Percentiles rank a stretch among this genome's conserved stretches.
Evolutionary conservation across 1,284 basidiomycete genomes (phyloP).

Genomic region (Malassezia arunalokei): DNA sequence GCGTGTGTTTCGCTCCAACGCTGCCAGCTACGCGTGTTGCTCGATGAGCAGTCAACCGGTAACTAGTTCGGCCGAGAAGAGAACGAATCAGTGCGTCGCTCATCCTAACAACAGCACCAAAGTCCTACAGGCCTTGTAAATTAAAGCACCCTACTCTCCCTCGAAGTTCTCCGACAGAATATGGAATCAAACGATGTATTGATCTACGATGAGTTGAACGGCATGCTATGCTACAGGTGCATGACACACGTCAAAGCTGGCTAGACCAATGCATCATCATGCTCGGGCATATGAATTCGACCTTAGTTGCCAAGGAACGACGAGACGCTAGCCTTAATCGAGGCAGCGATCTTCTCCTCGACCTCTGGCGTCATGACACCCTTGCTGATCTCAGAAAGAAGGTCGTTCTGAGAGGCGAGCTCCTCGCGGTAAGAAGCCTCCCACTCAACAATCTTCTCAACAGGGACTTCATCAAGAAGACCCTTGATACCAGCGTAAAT

Average conservation of each 20-base stretch:
- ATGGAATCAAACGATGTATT: no score
- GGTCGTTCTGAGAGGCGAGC: conserved; percentile 41
- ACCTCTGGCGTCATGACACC: conserved; percentile 77
- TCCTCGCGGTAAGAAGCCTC: conserved; percentile 78
- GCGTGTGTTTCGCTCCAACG: not conserved
- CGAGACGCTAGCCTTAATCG: conserved; percentile 36
- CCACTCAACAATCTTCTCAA: conserved; percentile 88
- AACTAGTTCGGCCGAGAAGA: not conserved
- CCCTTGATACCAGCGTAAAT: conserved; percentile 95
- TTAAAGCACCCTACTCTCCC: no score
- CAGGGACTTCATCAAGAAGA: conserved; percentile 64
- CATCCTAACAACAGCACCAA: no score
- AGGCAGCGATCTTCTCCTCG: conserved; percentile 59
- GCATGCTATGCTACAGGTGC: not conserved
- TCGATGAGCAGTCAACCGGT: not conserved
- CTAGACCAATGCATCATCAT: not conserved
- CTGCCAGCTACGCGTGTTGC: no score
- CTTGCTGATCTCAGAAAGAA: conserved; percentile 57
- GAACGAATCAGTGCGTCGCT: not conserved
- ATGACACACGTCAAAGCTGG: no score
- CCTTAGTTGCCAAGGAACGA: conserved; percentile 33
- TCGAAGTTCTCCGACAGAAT: no score
- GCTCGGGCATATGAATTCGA: not conserved
- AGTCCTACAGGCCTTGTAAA: no score
- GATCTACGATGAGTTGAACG: no score